Evolutionary conservation across 1,139 yeast species (phyloP).

Genomic region (Diutina sp.): DNA sequence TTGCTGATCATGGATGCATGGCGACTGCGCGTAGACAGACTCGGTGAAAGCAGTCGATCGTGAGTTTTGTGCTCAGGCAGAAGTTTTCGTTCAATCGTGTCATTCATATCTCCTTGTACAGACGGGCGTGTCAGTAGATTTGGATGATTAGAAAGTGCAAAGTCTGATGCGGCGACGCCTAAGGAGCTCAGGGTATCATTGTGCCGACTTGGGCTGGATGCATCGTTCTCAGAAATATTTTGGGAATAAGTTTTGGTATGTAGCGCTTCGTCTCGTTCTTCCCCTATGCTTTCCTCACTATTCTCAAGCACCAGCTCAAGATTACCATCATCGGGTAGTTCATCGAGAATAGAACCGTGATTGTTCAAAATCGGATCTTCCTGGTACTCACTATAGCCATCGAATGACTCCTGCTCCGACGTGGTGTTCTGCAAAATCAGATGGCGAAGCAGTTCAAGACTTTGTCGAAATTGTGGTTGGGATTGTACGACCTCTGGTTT

Average conservation of each 20-base stretch:
- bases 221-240: not conserved
- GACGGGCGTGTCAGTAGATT: not conserved
- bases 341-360: not conserved
- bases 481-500: not conserved
- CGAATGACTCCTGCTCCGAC: not conserved
- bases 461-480: not conserved
- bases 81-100: not conserved
- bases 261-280: not conserved
- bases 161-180: not conserved
- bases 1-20: not conserved
- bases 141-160: not conserved
- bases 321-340: not conserved
- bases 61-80: not conserved
- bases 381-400: not conserved
- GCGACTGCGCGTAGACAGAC: not conserved
- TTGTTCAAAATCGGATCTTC: not conserved
- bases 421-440: not conserved
- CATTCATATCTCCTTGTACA: not conserved
- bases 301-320: not conserved
- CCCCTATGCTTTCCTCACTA: not conserved
- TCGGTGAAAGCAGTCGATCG: not conserved
- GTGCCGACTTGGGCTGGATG: not conserved
- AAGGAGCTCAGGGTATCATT: not conserved
- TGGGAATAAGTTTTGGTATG: not conserved
- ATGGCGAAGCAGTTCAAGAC: not conserved